Evolutionary conservation across 495 filamentous ascomycete species (phyloP), one percentile per base, ranked within the genome.

Genomic region (Oidiodendron maius): DNA sequence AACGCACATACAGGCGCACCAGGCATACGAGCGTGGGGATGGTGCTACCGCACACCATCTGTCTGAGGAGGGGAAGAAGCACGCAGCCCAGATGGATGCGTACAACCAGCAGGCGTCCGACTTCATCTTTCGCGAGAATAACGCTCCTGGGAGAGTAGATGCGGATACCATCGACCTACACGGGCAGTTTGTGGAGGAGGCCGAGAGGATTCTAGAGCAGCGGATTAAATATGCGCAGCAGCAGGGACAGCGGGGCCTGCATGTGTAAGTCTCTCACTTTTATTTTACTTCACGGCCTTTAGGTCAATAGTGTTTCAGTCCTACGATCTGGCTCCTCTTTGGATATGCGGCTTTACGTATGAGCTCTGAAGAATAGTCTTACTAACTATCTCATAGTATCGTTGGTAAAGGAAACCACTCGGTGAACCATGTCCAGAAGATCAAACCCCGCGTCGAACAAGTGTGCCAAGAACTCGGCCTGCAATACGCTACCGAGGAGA

Each of bases 381-480:
- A n/a, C n/a, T n/a, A n/a, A n/a, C n/a, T n/a, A n/a, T n/a, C n/a
- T n/a, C n/a, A n/a, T 34, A 80, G 77, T 0, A 96, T 98, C 61
- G 94, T 97, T 18, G 93, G 93, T 37, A 95, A 88, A 67, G 93
- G 93, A 2, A 93, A 91, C 65, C 94, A 98, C 67, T 87, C 81
- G 22, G 69, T 64, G 2, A 73, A 80, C 48, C 82, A 87, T 56
- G 73, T 96, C 36, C 84, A 93, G 61, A 96, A 93, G 70, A 79
- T 98, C 61, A 96, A 91, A 64, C 93, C 93, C 4, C 72, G 83
- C 22, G 91, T 97, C 15, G 91, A 96, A 65, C 71, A 86, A 56
- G 67, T 97, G 40, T 95, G 89, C 62, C 76, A 67, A 10, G 84
- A 95, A 59, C 66, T 91, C 20, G 89, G 91, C 1, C 69, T 97